Evolutionary conservation across 2,329 filamentous ascomycete species (phyloP).

Genomic region (Ploettnerulaceae sp.): DNA sequence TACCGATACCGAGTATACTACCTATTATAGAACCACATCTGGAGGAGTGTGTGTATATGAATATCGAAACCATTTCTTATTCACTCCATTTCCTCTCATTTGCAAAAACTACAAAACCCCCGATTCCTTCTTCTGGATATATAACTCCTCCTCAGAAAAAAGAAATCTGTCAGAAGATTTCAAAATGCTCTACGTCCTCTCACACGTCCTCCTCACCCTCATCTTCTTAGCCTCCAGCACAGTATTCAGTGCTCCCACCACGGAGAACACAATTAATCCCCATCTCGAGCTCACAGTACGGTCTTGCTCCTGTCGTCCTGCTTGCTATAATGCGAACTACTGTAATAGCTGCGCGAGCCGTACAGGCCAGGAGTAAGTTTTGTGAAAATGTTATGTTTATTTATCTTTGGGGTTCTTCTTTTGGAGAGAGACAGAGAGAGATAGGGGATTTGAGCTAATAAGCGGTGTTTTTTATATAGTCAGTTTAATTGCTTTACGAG

Average conservation of each 20-base stretch:
- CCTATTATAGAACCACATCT: too few relatives aligned
- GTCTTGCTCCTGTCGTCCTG: too few relatives aligned
- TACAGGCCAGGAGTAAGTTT: constrained; percentile 2
- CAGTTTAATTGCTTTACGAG: constrained; percentile 3
- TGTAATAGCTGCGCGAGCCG: constrained; percentile 2
- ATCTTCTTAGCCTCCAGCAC: not conserved
- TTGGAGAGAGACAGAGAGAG: not conserved
- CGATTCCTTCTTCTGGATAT: too few relatives aligned
- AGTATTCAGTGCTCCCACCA: not conserved
- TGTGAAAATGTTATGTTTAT: not conserved
- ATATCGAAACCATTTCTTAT: too few relatives aligned
- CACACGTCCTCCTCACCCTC: not conserved
- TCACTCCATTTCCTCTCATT: too few relatives aligned
- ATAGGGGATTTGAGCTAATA: not conserved
- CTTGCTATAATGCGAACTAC: not conserved
- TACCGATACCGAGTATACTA: too few relatives aligned
- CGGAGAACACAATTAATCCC: too few relatives aligned
- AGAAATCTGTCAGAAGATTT: not conserved
- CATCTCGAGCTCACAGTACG: too few relatives aligned
- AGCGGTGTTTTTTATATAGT: not conserved
- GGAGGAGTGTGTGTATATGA: too few relatives aligned
- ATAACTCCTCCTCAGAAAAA: not conserved
- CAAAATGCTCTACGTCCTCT: not conserved
- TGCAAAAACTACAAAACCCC: too few relatives aligned
- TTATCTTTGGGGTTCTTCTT: not conserved